Conservation (phyloP, 768 basidiomycete species). For the Tylopilus balloui region DNA sequence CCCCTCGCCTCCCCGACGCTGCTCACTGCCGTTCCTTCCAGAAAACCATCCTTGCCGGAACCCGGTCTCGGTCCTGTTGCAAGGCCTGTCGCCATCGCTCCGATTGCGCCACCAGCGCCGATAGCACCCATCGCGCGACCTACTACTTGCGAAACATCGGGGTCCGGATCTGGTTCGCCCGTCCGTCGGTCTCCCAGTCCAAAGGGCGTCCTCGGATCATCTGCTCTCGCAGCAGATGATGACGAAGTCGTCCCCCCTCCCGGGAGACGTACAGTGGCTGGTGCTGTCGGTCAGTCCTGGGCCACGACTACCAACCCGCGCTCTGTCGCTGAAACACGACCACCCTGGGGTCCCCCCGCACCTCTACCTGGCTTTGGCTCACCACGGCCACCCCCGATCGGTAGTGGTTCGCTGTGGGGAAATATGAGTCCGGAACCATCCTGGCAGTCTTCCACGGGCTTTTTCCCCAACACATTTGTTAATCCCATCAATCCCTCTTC, state of each 20-base stretch:
- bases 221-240: conserved; percentile 72
- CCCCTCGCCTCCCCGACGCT: conserved; percentile 35
- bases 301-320: conserved; percentile 43
- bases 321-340: conserved; percentile 36
- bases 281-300: conserved; percentile 48
- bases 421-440: conserved; percentile 37
- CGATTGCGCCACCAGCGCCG: conserved; percentile 47
- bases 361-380: conserved; percentile 34
- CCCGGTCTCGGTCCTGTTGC: conserved; percentile 57
- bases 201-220: conserved; percentile 71
- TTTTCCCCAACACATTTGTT: conserved; percentile 46
- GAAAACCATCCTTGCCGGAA: conserved; percentile 42
- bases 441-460: conserved; percentile 48
- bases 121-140: conserved; percentile 62
- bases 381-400: conserved; percentile 33
- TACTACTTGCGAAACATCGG: conserved; percentile 36
- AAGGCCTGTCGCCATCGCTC: conserved; percentile 34
- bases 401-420: conserved; percentile 40
- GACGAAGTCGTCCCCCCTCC: conserved; percentile 67
- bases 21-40: conserved; percentile 45
- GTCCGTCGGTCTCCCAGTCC: conserved; percentile 48
- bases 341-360: conserved; percentile 44
- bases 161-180: conserved; percentile 61
- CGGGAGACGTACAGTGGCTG: conserved; percentile 39
- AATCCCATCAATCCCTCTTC: conserved; percentile 48